A percentile compares a stretch with the other conserved stretches of the same genome.
phyloP scores from a whole-genome alignment of 1,284 basidiomycete genomes.

The Cryptococcus sp. region DNA sequence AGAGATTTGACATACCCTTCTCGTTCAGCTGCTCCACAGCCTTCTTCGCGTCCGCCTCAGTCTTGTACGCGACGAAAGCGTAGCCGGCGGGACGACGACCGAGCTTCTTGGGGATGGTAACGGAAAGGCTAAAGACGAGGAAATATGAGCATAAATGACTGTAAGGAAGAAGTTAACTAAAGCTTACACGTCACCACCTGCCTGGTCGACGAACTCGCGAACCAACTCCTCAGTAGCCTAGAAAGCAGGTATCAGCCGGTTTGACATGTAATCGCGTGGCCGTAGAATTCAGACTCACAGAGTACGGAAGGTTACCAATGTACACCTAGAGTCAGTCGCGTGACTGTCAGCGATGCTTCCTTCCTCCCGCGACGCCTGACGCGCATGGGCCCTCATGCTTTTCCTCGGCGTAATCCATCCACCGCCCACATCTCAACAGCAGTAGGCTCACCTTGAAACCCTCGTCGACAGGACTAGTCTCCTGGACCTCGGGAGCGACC shows the following conservation, averaged over 20 bases:
- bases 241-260: constrained; percentile 1
- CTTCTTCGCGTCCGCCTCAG: constrained; percentile 74
- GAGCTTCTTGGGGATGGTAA: constrained; percentile 41
- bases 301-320: constrained; percentile 45
- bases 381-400: not conserved
- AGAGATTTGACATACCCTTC: constrained; percentile 51
- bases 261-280: no score
- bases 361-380: not conserved
- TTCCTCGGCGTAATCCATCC: not conserved
- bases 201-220: constrained; percentile 34
- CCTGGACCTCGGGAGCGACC: constrained; percentile 13
- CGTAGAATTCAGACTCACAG: no score
- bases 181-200: constrained; percentile 45
- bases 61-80: constrained; percentile 81
- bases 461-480: constrained; percentile 1
- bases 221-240: constrained; percentile 46
- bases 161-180: constrained; percentile 22
- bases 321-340: constrained; percentile 35
- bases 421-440: not conserved
- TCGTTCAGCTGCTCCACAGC: constrained; percentile 83
- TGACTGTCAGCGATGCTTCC: not conserved
- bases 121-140: constrained; percentile 25
- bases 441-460: not conserved
- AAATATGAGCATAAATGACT: constrained; percentile 8
- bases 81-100: constrained; percentile 61